phyloP scores from a whole-genome alignment of 768 basidiomycete species.

The Pulveroboletus sp. region DNA sequence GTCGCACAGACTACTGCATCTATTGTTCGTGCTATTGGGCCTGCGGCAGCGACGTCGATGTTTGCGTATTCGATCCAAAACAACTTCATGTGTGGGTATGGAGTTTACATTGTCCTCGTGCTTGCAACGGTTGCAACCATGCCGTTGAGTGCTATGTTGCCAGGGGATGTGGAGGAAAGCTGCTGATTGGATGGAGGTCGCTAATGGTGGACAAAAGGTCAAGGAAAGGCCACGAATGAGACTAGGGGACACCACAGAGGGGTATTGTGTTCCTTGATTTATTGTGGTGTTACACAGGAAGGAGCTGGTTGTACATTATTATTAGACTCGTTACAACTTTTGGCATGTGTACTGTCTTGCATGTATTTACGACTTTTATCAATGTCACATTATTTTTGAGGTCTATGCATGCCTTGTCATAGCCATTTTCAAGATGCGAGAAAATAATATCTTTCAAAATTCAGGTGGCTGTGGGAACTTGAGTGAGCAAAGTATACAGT shows the following conservation, averaged over 20 bases:
- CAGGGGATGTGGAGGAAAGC: conserved; percentile 14
- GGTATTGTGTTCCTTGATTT: conserved; percentile 10
- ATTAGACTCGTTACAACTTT: conserved; percentile 3
- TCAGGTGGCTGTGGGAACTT: too few relatives aligned
- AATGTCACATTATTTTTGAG: conserved; percentile 19
- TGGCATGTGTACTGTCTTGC: conserved; percentile 15
- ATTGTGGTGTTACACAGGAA: conserved; percentile 1
- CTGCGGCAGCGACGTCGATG: conserved; percentile 29
- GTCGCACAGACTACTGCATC: conserved; percentile 29
- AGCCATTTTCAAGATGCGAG: too few relatives aligned
- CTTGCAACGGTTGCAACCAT: conserved; percentile 11
- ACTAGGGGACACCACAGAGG: background rate
- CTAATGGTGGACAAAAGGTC: background rate
- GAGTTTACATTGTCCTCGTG: conserved; percentile 31
- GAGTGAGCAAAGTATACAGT: too few relatives aligned
- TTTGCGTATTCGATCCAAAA: conserved; percentile 35
- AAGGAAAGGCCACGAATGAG: background rate
- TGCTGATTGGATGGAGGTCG: conserved; percentile 6
- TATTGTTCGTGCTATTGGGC: conserved; percentile 31
- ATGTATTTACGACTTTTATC: conserved; percentile 19
- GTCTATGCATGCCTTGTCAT: background rate
- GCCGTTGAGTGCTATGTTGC: conserved; percentile 21
- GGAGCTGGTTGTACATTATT: background rate
- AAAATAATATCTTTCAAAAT: too few relatives aligned
- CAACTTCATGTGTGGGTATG: conserved; percentile 34